Evolutionary conservation across 2,329 filamentous ascomycete species (phyloP).

Genomic region (Fulvia fulva): DNA sequence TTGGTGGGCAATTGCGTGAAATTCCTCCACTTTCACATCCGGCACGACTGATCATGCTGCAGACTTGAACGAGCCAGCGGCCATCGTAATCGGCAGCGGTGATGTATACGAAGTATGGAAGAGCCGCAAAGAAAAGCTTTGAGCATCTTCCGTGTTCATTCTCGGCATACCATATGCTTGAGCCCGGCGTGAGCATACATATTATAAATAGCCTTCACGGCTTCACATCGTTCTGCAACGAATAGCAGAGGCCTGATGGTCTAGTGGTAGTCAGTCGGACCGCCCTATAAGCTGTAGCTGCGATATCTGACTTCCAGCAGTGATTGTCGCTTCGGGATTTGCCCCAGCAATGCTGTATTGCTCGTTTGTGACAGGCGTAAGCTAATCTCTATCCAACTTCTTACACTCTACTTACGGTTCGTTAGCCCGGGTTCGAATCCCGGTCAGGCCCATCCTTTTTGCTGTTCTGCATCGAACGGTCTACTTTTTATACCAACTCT

Average conservation of each 20-base stretch:
- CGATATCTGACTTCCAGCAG: background rate
- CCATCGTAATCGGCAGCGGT: background rate
- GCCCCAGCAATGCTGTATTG: conserved; percentile 15
- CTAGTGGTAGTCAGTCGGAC: conserved; percentile 12
- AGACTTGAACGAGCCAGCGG: background rate
- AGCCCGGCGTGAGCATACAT: background rate
- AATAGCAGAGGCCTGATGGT: too few species aligned
- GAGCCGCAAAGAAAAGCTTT: too few species aligned
- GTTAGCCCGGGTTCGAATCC: conserved; percentile 12
- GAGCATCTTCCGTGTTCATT: background rate
- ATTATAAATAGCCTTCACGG: background rate
- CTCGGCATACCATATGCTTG: too few species aligned
- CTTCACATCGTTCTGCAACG: background rate
- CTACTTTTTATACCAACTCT: too few species aligned
- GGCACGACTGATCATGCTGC: background rate
- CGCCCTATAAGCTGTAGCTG: background rate
- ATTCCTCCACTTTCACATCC: background rate
- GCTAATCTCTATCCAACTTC: background rate
- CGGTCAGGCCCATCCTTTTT: conserved; percentile 9
- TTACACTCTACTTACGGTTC: background rate
- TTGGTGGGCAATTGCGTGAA: background rate
- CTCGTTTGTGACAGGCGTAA: conserved; percentile 22
- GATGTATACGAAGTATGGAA: too few species aligned
- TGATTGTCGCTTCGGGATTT: conserved; percentile 26
- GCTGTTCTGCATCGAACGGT: too few species aligned